These are phyloP conservation scores for Selenicereus undatus DNA, from an alignment of 148 eudicot species.

Conservation along the genomic window DNA sequence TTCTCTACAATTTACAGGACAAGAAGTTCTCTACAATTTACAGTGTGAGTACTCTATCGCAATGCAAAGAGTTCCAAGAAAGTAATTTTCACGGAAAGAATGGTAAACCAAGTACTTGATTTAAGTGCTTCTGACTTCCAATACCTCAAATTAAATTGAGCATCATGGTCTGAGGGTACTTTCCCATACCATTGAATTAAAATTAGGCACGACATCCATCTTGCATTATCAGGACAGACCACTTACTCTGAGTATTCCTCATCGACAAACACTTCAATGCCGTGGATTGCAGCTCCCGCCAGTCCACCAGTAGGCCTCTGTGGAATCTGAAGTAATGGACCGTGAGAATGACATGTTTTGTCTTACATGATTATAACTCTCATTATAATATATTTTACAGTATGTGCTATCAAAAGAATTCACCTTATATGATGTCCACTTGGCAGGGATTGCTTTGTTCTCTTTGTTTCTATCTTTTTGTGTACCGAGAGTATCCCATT, in stretches of 20 bases:
- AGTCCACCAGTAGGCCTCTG: constrained; percentile 45
- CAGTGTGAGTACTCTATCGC: not conserved
- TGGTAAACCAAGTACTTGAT: not conserved
- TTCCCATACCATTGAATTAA: not conserved
- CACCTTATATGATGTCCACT: constrained; percentile 89
- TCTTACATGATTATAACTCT: not conserved
- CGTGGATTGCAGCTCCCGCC: constrained; percentile 40
- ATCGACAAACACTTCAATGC: constrained; percentile 81
- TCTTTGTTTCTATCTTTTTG: constrained; percentile 92
- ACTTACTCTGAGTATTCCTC: constrained; percentile 71
- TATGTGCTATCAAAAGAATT: not conserved
- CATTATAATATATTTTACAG: not conserved
- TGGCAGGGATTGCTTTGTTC: constrained; percentile 72
- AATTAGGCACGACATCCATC: not conserved
- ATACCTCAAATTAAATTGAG: no score
- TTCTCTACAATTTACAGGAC: not conserved
- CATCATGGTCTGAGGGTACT: not conserved
- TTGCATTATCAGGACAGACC: not conserved
- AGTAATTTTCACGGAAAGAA: not conserved
- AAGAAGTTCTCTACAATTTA: not conserved
- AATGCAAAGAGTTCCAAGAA: not conserved
- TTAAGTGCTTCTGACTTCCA: not conserved
- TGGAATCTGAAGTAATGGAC: constrained; percentile 50
- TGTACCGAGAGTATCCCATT: constrained; percentile 78
- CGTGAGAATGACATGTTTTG: constrained; percentile 1